phyloP scores from a whole-genome alignment of 345 rosid genomes.

The Lepidium sativum region DNA sequence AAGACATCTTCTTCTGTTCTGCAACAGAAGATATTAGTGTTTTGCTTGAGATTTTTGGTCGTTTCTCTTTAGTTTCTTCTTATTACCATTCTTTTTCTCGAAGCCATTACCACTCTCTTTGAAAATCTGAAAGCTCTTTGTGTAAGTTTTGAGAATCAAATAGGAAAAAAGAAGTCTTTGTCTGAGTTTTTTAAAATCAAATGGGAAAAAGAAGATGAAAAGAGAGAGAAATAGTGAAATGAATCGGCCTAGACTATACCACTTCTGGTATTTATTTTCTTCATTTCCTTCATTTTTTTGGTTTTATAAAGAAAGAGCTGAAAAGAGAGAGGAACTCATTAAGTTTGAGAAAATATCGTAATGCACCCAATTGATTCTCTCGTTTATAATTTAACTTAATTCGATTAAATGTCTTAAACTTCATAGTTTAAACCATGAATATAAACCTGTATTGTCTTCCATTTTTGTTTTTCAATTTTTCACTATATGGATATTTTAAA shows the following conservation, averaged over 20 bases:
- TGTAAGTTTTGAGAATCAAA: slow-evolving; percentile 9
- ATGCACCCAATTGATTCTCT: not conserved
- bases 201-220: not conserved
- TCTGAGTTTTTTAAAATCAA: slow-evolving; percentile 9
- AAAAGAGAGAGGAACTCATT: slow-evolving; percentile 14
- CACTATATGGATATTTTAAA: not conserved
- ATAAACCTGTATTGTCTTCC: not conserved
- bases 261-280: slow-evolving; percentile 21
- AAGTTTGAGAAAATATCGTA: not conserved
- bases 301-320: slow-evolving; percentile 15
- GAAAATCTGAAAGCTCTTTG: not conserved
- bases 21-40: slow-evolving; percentile 6
- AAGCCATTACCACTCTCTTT: not conserved
- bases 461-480: not conserved
- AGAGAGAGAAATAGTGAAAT: slow-evolving; percentile 23
- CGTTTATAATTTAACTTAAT: not conserved
- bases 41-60: slow-evolving; percentile 12
- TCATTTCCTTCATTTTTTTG: not conserved
- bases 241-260: slow-evolving; percentile 30
- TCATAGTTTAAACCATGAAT: not conserved
- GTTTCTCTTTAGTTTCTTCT: slow-evolving; percentile 20
- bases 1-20: slow-evolving; percentile 42
- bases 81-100: not conserved
- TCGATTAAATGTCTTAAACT: slow-evolving; percentile 6
- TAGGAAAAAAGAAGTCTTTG: not conserved